Evolutionary conservation across 179 eudicot genomes (phyloP).

Genomic region (Carnegiea gigantea): DNA sequence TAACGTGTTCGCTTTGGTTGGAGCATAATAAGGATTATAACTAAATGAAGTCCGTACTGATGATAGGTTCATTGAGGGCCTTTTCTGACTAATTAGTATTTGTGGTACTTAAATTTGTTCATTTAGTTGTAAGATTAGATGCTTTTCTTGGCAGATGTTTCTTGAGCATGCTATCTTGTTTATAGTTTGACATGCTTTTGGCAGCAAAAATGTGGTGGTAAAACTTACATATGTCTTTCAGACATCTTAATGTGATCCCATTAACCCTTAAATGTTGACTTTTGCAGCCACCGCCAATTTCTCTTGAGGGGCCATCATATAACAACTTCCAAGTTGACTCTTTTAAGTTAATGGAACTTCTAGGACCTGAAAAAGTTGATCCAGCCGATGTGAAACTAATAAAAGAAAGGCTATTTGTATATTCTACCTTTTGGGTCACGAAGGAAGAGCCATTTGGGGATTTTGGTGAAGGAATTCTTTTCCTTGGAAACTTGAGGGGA

Average conservation of each 20-base stretch:
- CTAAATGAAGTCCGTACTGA: not conserved
- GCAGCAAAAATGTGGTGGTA: not conserved
- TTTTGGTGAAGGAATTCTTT: constrained; percentile 91
- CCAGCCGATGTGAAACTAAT: constrained; percentile 86
- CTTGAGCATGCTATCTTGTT: not conserved
- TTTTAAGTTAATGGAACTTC: constrained; percentile 91
- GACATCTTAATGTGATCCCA: not conserved
- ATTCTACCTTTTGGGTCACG: constrained; percentile 96
- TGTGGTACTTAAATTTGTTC: not conserved
- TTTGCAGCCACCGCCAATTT: constrained; percentile 58
- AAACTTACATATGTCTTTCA: not conserved
- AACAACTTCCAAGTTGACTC: constrained; percentile 90
- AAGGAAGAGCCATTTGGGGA: constrained; percentile 98
- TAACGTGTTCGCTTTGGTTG: not conserved
- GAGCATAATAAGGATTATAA: not conserved
- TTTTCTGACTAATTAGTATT: not conserved
- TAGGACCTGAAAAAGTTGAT: constrained; percentile 96
- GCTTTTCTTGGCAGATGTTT: not conserved
- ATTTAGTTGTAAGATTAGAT: not conserved
- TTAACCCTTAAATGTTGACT: constrained; percentile 9
- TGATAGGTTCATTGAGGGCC: not conserved
- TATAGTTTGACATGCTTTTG: not conserved
- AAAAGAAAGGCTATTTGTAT: constrained; percentile 86
- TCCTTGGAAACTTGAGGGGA: constrained; percentile 93
- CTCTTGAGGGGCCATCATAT: constrained; percentile 58